Conservation (phyloP, 1,284 basidiomycete species). For the Ceratobasidium sp. region DNA sequence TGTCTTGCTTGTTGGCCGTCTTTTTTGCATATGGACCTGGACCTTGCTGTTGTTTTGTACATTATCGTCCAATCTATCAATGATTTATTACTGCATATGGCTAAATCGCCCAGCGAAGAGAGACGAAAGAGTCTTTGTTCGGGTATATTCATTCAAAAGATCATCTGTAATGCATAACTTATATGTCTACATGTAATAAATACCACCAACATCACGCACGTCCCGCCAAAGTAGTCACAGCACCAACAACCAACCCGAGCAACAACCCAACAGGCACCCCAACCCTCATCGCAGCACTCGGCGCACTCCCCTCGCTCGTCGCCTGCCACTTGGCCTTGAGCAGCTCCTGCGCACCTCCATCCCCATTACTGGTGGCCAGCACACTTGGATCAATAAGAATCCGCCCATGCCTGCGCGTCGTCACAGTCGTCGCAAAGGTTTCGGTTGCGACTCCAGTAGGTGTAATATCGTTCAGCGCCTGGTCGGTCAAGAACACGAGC, state of each 20-base stretch:
- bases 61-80: not conserved
- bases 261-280: not conserved
- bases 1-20: not conserved
- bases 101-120: not conserved
- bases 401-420: constrained; percentile 12
- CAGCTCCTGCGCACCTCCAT: constrained; percentile 38
- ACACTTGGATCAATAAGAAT: constrained; percentile 52
- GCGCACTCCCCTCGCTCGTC: constrained; percentile 40
- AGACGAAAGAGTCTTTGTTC: not conserved
- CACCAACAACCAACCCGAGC: constrained; percentile 18
- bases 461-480: constrained; percentile 51
- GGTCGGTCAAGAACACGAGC: constrained; percentile 58
- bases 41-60: not conserved
- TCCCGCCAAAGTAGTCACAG: constrained; percentile 5
- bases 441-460: constrained; percentile 3
- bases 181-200: constrained; percentile 23
- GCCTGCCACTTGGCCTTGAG: constrained; percentile 39
- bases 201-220: not conserved
- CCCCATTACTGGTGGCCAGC: constrained; percentile 57
- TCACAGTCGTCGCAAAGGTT: constrained; percentile 49
- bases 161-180: constrained; percentile 1
- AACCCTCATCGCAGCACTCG: not conserved
- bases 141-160: constrained; percentile 2
- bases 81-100: not conserved
- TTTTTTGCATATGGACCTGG: not conserved